A percentile compares a stretch with the other conserved stretches of the same genome.
Evolutionary conservation across 2,329 filamentous ascomycete species (phyloP).

Genomic region (Emergomyces africanus): DNA sequence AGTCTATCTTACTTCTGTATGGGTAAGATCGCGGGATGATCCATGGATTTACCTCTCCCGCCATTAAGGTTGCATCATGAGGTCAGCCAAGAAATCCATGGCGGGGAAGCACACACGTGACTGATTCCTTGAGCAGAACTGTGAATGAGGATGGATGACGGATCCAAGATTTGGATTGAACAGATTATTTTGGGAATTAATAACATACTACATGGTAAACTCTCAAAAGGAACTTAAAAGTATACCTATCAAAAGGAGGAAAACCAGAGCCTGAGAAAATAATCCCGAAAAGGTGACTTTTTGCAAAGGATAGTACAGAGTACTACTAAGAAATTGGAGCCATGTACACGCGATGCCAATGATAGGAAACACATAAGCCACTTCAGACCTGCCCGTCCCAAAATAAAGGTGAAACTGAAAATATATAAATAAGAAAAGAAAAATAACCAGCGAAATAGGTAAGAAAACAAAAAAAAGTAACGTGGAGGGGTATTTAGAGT

Average conservation of each 20-base stretch:
- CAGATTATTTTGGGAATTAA: too few relatives aligned
- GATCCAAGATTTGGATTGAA: too few relatives aligned
- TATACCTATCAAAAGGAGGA: not conserved
- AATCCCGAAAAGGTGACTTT: not conserved
- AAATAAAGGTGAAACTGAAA: not conserved
- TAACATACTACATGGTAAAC: too few relatives aligned
- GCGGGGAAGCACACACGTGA: too few relatives aligned
- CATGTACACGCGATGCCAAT: not conserved
- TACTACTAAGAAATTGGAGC: not conserved
- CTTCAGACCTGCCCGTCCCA: not conserved
- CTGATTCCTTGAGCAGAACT: too few relatives aligned
- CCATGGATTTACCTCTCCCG: not conserved
- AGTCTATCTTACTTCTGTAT: not conserved
- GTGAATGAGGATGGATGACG: too few relatives aligned
- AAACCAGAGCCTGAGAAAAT: not conserved
- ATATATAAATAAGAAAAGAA: not conserved
- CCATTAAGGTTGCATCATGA: not conserved
- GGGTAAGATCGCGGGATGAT: not conserved
- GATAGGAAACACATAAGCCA: not conserved
- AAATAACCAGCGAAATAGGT: not conserved
- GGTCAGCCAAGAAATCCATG: not conserved
- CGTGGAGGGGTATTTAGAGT: not conserved
- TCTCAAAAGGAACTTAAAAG: not conserved
- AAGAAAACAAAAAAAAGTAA: not conserved
- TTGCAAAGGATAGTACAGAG: not conserved